Percentiles rank a stretch among this genome's conserved stretches.
Conservation (phyloP, 768 basidiomycete genomes). For the Gymnopilus dilepis region DNA sequence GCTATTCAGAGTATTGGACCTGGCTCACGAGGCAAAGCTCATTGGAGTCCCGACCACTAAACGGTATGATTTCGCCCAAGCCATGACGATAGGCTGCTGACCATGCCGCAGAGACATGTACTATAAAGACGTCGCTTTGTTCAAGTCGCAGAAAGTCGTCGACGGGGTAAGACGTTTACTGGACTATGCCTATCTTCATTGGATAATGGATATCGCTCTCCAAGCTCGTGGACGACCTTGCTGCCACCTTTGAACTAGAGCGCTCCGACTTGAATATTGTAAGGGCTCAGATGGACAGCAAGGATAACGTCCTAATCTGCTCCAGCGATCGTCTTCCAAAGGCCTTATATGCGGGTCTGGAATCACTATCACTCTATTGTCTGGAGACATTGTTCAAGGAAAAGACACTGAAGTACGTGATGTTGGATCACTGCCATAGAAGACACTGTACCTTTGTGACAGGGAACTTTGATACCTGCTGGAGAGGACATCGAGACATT, state of each 20-base stretch:
- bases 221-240: conserved; percentile 88
- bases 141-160: conserved; percentile 77
- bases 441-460: conserved; percentile 4
- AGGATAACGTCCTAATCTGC: conserved; percentile 8
- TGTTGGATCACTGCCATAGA: neutral
- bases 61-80: conserved; percentile 42
- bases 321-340: conserved; percentile 88
- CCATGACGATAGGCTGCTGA: conserved; percentile 6
- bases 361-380: conserved; percentile 59
- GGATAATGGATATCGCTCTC: neutral
- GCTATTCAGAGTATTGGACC: conserved; percentile 66
- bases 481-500: conserved; percentile 74
- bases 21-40: conserved; percentile 70
- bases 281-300: conserved; percentile 20
- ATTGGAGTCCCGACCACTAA: conserved; percentile 65
- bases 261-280: conserved; percentile 85
- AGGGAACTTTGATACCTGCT: conserved; percentile 82
- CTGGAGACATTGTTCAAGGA: conserved; percentile 55
- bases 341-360: conserved; percentile 81
- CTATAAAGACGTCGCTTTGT: conserved; percentile 84
- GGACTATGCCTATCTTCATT: neutral
- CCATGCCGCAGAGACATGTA: conserved; percentile 73
- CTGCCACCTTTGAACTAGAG: conserved; percentile 77
- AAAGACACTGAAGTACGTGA: conserved; percentile 63
- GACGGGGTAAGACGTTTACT: conserved; percentile 79